Evolutionary conservation across 352 stramenopile genomes (phyloP), one percentile per base, ranked within the genome.

Genomic region (Phytophthora podocarpi): DNA sequence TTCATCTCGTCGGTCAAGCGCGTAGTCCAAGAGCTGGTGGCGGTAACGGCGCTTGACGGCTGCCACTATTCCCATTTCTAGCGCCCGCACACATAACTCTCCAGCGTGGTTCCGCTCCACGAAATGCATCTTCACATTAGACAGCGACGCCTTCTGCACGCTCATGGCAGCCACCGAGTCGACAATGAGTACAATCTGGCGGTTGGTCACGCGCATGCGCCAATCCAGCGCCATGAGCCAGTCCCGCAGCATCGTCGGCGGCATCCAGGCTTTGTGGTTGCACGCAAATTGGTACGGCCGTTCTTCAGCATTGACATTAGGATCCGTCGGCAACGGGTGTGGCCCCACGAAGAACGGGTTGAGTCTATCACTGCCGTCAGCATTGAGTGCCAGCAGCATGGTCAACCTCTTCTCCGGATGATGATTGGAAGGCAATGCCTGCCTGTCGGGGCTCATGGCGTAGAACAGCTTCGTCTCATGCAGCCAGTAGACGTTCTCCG

Each of bases 221-320:
- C 78, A 87, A 68, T 94, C 85, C 13, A 94, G 66, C 35, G 82
- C 74, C 32, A 91, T 58, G 16, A 94, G 61, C 85, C 85, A 94
- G 43, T 92, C 80, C 16, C 82, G 85, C 31, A 94, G 80, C 42
- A 94, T 67, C n/a, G 77, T 89, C 15, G 82, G 80, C 12, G 82
- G 76, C 58, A 91, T 70, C 82, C 82, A 91, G 12, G 82, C 68
- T 42, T 83, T 85, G 49, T 76, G 76, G 60, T 92, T 92, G 70
- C 80, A 78, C 2, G 80, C 71, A 64, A 87, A 92, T 51, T 82
- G 78, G 54, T 87, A 89, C 23, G 62, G 30, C 1, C 41, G 47
- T 11, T 80, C 64, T 20, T 73, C 67, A 0, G 9, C 7, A 12
- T 58, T 48, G 3, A 46, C 39, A 2, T 24, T 49, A 0, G 45